phyloP scores from a whole-genome alignment of 2,329 filamentous ascomycete genomes.

The Sporothrix brasiliensis region DNA sequence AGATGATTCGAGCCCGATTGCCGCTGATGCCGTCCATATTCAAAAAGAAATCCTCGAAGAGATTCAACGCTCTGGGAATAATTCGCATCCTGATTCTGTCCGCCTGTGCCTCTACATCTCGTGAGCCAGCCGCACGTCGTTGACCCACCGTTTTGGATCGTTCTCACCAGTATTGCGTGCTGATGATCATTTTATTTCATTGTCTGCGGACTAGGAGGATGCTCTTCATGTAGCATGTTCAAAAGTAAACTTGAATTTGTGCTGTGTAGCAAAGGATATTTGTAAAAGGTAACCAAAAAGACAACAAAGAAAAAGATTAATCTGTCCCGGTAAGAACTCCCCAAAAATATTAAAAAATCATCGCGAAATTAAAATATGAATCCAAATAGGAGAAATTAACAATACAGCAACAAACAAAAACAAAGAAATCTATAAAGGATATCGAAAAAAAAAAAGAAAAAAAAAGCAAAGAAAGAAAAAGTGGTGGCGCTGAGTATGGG shows the following conservation, averaged over 20 bases:
- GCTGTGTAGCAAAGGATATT: conserved; percentile 8
- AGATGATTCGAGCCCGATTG: background rate
- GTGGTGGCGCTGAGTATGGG: too few species aligned
- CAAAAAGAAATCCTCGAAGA: background rate
- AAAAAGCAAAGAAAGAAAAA: background rate
- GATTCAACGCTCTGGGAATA: too few species aligned
- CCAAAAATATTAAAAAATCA: background rate
- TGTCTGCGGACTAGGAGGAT: too few species aligned
- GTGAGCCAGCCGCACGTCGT: too few species aligned
- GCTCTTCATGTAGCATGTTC: background rate
- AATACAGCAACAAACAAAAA: background rate
- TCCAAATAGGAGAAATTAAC: background rate
- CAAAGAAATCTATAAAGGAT: background rate
- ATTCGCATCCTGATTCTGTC: too few species aligned
- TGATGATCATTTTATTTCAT: too few species aligned
- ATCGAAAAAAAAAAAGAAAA: background rate
- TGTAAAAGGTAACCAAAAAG: background rate
- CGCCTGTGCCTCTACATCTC: too few species aligned
- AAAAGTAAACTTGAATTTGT: background rate
- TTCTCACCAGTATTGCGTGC: too few species aligned
- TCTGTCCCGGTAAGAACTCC: background rate
- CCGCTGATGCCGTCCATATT: background rate
- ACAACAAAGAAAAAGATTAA: background rate
- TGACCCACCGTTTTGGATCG: too few species aligned
- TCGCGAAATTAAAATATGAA: background rate